These are phyloP conservation scores for Sporothrix dimorphospora DNA, from an alignment of 2,329 filamentous ascomycete species.

Conservation along the genomic window DNA sequence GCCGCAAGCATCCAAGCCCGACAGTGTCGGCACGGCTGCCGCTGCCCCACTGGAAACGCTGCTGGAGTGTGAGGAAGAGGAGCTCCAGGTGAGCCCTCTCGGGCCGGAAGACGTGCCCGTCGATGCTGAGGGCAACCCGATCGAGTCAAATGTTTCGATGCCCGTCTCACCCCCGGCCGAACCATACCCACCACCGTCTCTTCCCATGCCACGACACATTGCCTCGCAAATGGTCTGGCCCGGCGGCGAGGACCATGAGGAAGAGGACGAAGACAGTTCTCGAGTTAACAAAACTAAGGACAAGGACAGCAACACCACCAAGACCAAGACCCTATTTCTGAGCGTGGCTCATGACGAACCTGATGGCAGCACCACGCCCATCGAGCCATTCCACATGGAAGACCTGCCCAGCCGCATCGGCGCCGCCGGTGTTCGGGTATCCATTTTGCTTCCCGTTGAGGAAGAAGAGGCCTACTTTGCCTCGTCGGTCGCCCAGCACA, in stretches of 20 bases:
- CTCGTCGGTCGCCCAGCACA: conserved; percentile 24
- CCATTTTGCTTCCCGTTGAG: conserved; percentile 38
- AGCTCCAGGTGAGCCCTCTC: conserved; percentile 23
- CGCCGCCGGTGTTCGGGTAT: conserved; percentile 43
- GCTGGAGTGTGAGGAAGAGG: conserved; percentile 12
- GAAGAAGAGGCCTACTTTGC: conserved; percentile 38
- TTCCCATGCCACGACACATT: conserved; percentile 29
- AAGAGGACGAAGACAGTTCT: background rate
- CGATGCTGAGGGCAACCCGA: background rate
- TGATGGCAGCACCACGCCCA: conserved; percentile 46
- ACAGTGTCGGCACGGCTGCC: background rate
- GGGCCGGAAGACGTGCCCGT: background rate
- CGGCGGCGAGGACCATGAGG: conserved; percentile 24
- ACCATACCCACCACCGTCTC: conserved; percentile 16
- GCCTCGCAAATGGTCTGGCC: conserved; percentile 31
- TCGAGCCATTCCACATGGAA: conserved; percentile 56
- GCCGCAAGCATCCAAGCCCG: background rate
- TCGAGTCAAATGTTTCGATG: background rate
- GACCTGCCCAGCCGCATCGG: conserved; percentile 50
- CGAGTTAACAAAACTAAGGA: too few species aligned
- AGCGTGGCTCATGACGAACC: conserved; percentile 8
- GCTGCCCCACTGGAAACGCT: background rate
- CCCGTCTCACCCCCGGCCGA: conserved; percentile 19
- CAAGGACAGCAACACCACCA: background rate
- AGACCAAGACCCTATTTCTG: conserved; percentile 2